These are phyloP conservation scores for Curvularia hawaiiensis DNA, from an alignment of 2,329 filamentous ascomycete species.

Conservation along the genomic window DNA sequence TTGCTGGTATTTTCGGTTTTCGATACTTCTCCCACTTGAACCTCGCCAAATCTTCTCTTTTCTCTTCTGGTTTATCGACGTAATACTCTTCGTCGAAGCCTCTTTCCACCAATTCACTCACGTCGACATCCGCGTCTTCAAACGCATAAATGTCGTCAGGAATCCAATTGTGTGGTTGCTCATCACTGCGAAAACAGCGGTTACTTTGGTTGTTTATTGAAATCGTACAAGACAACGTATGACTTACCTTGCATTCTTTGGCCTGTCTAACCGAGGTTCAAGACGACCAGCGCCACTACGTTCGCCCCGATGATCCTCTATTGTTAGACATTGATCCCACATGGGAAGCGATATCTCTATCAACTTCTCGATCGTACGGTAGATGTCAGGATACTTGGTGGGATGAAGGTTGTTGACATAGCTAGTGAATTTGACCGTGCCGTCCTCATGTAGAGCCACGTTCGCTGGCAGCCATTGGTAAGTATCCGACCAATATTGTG, in stretches of 20 bases:
- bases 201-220: background rate
- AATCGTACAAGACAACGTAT: background rate
- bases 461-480: constrained; percentile 60
- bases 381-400: constrained; percentile 23
- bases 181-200: constrained; percentile 20
- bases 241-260: constrained; percentile 5
- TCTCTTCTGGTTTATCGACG: constrained; percentile 1
- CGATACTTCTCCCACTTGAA: constrained; percentile 25
- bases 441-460: constrained; percentile 49
- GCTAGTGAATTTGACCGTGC: constrained; percentile 50
- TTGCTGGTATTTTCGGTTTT: constrained; percentile 23
- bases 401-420: constrained; percentile 64
- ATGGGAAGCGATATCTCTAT: constrained; percentile 26
- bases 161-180: constrained; percentile 22
- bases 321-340: constrained; percentile 30
- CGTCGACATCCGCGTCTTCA: constrained; percentile 4
- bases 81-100: background rate
- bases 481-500: constrained; percentile 26
- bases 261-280: constrained; percentile 11
- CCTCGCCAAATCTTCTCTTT: background rate
- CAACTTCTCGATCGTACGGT: constrained; percentile 27
- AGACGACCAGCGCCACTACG: constrained; percentile 18
- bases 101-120: background rate
- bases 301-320: background rate
- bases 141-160: constrained; percentile 12